Evolutionary conservation across 768 basidiomycete species (phyloP), one percentile per base, ranked within the genome.

Genomic region (Lactarius psammicola): DNA sequence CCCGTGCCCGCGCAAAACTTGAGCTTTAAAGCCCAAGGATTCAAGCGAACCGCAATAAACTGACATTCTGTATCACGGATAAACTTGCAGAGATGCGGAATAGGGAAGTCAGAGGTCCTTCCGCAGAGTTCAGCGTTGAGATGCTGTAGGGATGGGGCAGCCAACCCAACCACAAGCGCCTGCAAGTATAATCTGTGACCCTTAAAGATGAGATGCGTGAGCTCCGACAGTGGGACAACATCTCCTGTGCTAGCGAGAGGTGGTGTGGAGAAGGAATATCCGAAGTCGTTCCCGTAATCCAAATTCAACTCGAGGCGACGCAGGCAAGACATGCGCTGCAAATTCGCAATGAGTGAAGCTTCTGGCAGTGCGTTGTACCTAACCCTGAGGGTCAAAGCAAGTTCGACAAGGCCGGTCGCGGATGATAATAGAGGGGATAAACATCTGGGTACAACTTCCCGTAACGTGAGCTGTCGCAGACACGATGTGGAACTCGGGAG

Each of bases 111-210:
- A 9, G 9, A 13, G 6, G 33, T 2, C 42, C 6, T 11, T n/a
- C 46, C 23, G 11, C 11, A n/a, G 23, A 49, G 4, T 0, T 0
- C 1, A 13, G 46, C 5, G 9, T 40, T 3, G 30, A 60, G 6
- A 38, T 31, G 31, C 13, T 46, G 53, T 7, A 65, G 33, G 15
- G 51, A 60, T 30, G 64, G 59, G 23, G 59, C 64, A 18, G 33
- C 20, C 31, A 65, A 30, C 23, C 59, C 54, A 13, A 44, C 33
- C 28, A 56, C 0, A 5, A 65, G 42, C 13, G 3, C 10, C 2
- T 65, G 20, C 42, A 65, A 38, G 17, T 17, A 23, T 38, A 3
- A 3, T 9, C 4, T 7, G 6, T 15, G 11, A 13, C 49, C 49
- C 11, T 1, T 11, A 28, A 26, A 51, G 49, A 51, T 7, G 49